Evolutionary conservation across 2,329 filamentous ascomycete genomes (phyloP).

Genomic region (Myriosclerotinia curreyana): DNA sequence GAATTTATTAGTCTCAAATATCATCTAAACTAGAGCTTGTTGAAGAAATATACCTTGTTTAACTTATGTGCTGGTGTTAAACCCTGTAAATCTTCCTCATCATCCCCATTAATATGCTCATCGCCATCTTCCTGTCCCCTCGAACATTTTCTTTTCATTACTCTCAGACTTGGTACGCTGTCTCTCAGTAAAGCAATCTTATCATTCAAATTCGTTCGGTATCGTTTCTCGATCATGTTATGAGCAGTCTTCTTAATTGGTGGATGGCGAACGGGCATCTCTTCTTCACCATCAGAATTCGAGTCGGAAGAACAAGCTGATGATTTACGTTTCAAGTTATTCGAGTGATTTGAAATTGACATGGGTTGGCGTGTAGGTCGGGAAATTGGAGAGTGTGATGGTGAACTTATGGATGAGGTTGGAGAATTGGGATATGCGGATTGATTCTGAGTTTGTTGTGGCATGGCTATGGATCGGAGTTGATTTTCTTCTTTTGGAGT

Average conservation of each 20-base stretch:
- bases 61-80: slow-evolving; percentile 63
- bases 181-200: slow-evolving; percentile 76
- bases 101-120: slow-evolving; percentile 40
- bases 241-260: slow-evolving; percentile 74
- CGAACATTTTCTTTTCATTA: slow-evolving; percentile 46
- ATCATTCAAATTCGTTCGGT: slow-evolving; percentile 79
- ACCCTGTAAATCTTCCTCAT: slow-evolving; percentile 54
- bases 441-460: slow-evolving; percentile 44
- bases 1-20: slow-evolving; percentile 11
- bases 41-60: slow-evolving; percentile 53
- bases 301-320: slow-evolving; percentile 27
- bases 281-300: slow-evolving; percentile 45
- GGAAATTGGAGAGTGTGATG: slow-evolving; percentile 47
- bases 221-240: slow-evolving; percentile 83
- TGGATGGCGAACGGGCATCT: slow-evolving; percentile 47
- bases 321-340: slow-evolving; percentile 46
- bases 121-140: slow-evolving; percentile 52
- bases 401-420: slow-evolving; percentile 40
- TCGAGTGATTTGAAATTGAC: slow-evolving; percentile 46
- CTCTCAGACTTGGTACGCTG: slow-evolving; percentile 66
- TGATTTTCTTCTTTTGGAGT: slow-evolving; percentile 39
- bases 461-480: slow-evolving; percentile 62
- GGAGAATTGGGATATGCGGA: slow-evolving; percentile 47
- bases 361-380: slow-evolving; percentile 41
- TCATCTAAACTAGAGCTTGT: not conserved